Evolutionary conservation across 768 basidiomycete species (phyloP).

Genomic region (Hericium rajendrae): DNA sequence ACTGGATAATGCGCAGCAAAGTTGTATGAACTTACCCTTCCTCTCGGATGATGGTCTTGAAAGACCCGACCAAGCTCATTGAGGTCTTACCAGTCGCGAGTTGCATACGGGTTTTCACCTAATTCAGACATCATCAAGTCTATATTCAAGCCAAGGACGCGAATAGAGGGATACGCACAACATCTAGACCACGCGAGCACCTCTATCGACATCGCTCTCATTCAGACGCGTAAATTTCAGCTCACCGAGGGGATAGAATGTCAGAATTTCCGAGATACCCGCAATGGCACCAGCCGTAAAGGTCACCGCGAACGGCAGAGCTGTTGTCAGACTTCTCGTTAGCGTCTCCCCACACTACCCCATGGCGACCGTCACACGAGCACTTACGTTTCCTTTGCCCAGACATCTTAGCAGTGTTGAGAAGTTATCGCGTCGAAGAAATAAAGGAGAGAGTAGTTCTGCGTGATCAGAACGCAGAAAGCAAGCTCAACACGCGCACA

Average conservation of each 20-base stretch:
- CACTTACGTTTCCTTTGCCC: background rate
- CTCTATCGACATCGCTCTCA: background rate
- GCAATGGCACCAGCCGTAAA: conserved; percentile 96
- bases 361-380: background rate
- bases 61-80: conserved; percentile 73
- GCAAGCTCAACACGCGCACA: too few relatives aligned
- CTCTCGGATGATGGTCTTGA: conserved; percentile 72
- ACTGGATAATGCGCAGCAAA: conserved; percentile 11
- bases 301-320: conserved; percentile 78
- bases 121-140: conserved; percentile 7
- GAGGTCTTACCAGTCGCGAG: conserved; percentile 76
- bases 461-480: too few relatives aligned
- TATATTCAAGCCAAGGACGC: background rate
- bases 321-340: conserved; percentile 27
- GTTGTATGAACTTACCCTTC: conserved; percentile 63
- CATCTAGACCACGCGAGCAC: conserved; percentile 44
- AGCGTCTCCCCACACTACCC: background rate
- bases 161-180: conserved; percentile 43
- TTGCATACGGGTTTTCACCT: conserved; percentile 99
- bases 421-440: background rate
- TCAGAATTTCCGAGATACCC: conserved; percentile 75
- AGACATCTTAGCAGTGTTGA: background rate
- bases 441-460: too few relatives aligned
- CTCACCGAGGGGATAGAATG: conserved; percentile 86
- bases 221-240: background rate